These are phyloP conservation scores for Starmerella bombi DNA, from an alignment of 805 yeast genomes.

Conservation along the genomic window DNA sequence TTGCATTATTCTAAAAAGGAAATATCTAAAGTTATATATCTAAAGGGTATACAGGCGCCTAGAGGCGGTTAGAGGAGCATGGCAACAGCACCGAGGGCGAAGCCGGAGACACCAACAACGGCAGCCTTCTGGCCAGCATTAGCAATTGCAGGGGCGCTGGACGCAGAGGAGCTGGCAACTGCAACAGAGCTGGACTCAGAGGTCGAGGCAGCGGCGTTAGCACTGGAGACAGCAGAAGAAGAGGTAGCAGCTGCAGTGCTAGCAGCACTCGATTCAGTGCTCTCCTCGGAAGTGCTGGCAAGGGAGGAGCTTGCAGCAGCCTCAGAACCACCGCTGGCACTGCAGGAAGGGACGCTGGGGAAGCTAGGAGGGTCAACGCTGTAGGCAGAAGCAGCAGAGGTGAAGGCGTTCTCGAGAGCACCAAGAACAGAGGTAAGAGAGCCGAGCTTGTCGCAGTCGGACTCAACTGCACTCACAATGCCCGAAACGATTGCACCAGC, in stretches of 20 bases:
- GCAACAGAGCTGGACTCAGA: constrained; percentile 12
- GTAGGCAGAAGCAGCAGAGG: constrained; percentile 16
- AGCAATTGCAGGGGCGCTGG: constrained; percentile 7
- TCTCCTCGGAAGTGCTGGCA: constrained; percentile 4
- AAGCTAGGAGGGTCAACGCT: constrained; percentile 10
- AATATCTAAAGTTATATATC: no score
- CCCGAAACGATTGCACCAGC: constrained; percentile 17
- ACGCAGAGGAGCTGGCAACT: constrained; percentile 12
- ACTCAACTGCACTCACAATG: constrained; percentile 14
- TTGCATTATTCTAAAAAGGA: no score
- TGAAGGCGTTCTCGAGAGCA: constrained; percentile 13
- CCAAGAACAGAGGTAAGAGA: constrained; percentile 11
- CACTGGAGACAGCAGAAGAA: constrained; percentile 9
- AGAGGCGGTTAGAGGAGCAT: no score
- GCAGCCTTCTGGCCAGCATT: constrained; percentile 19
- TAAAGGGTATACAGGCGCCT: no score
- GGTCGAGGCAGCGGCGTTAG: constrained; percentile 5
- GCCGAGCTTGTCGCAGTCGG: constrained; percentile 13
- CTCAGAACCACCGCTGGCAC: background rate
- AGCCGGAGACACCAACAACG: constrained; percentile 19
- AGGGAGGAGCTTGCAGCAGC: constrained; percentile 8
- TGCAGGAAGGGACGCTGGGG: constrained; percentile 10
- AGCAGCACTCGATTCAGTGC: no score
- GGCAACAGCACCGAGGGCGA: no score
- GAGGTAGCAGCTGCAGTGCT: constrained; percentile 5